These are phyloP conservation scores for Angophora floribunda DNA, from an alignment of 345 rosid genomes.

Conservation along the genomic window DNA sequence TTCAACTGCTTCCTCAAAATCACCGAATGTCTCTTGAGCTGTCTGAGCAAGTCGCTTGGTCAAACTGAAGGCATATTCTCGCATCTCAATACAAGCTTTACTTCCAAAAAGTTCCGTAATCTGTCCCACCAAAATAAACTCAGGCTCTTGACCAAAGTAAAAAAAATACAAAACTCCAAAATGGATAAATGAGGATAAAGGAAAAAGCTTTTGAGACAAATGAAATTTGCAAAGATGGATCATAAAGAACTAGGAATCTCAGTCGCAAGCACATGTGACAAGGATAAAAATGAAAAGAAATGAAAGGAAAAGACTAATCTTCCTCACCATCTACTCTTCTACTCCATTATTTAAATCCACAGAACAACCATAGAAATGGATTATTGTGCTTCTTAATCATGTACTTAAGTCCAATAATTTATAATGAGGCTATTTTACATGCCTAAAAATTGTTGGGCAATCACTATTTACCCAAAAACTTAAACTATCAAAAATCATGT, in stretches of 20 bases:
- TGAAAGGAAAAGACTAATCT: neutral
- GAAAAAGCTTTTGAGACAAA: neutral
- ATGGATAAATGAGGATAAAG: neutral
- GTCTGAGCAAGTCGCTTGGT: constrained; percentile 84
- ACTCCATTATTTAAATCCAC: neutral
- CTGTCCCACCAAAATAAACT: constrained; percentile 18
- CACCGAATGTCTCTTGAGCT: constrained; percentile 88
- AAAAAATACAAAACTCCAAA: neutral
- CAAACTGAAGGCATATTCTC: constrained; percentile 61
- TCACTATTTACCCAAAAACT: neutral
- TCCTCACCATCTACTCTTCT: neutral
- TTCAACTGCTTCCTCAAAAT: constrained; percentile 95
- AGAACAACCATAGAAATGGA: neutral
- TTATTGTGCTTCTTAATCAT: neutral
- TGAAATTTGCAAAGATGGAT: neutral
- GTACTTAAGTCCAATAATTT: neutral
- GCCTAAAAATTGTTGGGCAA: neutral
- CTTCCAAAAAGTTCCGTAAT: constrained; percentile 53
- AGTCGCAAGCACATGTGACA: neutral
- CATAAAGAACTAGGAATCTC: neutral
- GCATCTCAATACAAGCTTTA: constrained; percentile 69
- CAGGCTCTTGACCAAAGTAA: neutral
- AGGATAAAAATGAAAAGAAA: neutral
- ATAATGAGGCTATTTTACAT: neutral
- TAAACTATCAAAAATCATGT: neutral